Evolutionary conservation across 1,139 yeast species (phyloP), one percentile per base, ranked within the genome.

Genomic region (Candida tetrigidarum): DNA sequence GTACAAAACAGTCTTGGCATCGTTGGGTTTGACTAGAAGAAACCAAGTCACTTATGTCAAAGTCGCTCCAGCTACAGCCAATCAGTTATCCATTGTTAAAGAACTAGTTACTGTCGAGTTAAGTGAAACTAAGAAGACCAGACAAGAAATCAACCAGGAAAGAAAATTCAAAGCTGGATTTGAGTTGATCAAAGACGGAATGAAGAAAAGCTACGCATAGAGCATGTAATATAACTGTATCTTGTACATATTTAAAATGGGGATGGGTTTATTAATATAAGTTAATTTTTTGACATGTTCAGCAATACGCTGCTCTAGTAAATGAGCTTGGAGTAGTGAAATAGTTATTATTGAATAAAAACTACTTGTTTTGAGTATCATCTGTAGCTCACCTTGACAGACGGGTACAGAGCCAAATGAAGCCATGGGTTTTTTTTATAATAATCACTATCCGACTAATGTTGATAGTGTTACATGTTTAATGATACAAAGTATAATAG

Each of bases 71-170:
- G 79, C 86, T 32, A 80, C 86, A 47, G 97, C 98, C 5, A 96
- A 96, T 62, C 84, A 86, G 70, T 77, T 93, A 48, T 81, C 90
- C 41, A 75, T 80, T 49, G 89, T 93, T 45, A 93, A 93, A 65
- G 98, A 93, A 64, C 73, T 93, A 46, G 93, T 93, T n/a, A 80
- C 80, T 47, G 95, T 93, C 25, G 95, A 91, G 55, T 71, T 91
- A 36, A 84, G 86, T 7, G 83, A 83, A 38, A 67, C 74, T 30
- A 66, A 64, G 20, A 65, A 80, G 56, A 64, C 81, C 2, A 75
- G 71, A 41, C 62, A 65, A n/a, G 72, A 85, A 56, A 71, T 83
- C 59, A 73, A 84, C 45, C 59, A 58, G n/a, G 73, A 71, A 37
- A 78, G 92, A 66, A 84, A 80, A 60, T 74, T 76, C 44, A 76